These are phyloP conservation scores for Amphibolis antarctica DNA, from an alignment of 106 monocot genomes.

Conservation along the genomic window DNA sequence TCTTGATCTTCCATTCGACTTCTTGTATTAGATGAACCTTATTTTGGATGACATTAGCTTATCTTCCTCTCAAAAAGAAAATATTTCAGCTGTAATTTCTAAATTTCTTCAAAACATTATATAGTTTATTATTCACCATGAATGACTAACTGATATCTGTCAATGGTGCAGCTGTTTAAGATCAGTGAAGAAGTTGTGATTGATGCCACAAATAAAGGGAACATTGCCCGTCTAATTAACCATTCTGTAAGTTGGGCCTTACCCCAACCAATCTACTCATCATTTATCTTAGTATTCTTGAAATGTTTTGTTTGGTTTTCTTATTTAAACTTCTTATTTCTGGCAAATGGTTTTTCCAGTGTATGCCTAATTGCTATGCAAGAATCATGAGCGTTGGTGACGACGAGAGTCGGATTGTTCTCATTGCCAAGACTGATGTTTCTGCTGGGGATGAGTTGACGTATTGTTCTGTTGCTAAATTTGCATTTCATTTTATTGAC, in stretches of 20 bases:
- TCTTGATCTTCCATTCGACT: too few relatives aligned
- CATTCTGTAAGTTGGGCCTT: conserved; percentile 46
- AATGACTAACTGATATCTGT: not conserved
- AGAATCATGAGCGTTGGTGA: conserved; percentile 78
- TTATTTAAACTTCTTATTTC: not conserved
- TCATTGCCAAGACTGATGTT: conserved; percentile 74
- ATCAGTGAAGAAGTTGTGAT: conserved; percentile 89
- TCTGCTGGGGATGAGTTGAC: conserved; percentile 76
- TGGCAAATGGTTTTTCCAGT: conserved; percentile 33
- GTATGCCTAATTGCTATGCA: conserved; percentile 93
- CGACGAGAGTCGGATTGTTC: conserved; percentile 66
- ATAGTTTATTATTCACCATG: not conserved
- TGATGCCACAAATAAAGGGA: conserved; percentile 89
- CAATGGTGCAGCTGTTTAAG: conserved; percentile 60
- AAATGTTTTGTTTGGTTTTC: not conserved
- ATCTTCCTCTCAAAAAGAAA: too few relatives aligned
- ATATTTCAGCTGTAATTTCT: too few relatives aligned
- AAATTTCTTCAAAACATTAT: too few relatives aligned
- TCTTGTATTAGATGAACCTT: too few relatives aligned
- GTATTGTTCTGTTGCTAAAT: conserved; percentile 24
- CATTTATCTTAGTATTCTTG: not conserved
- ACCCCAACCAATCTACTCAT: not conserved
- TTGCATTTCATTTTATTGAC: not conserved
- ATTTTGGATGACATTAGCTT: too few relatives aligned
- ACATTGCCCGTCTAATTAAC: conserved; percentile 82